Percentiles rank a stretch among this genome's conserved stretches.
These are phyloP conservation scores for Diaporthe aspalathi DNA, from an alignment of 2,329 filamentous ascomycete genomes.

Conservation along the genomic window DNA sequence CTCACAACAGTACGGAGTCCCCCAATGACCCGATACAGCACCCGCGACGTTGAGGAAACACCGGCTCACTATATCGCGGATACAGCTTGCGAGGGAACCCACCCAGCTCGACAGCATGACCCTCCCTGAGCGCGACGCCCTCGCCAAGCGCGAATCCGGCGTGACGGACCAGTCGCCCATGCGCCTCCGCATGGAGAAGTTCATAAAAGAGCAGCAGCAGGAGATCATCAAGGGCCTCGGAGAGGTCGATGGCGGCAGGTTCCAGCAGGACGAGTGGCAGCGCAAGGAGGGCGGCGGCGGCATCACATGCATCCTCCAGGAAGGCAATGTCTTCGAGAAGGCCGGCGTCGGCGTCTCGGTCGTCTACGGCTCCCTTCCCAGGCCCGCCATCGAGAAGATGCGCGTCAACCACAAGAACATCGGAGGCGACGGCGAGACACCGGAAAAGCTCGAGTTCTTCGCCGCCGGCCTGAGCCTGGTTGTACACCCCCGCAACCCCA, in stretches of 20 bases:
- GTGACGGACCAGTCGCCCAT: conserved; percentile 86
- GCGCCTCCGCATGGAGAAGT: conserved; percentile 96
- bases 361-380: conserved; percentile 91
- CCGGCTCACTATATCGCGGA: conserved; percentile 18
- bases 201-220: conserved; percentile 93
- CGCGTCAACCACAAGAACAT: conserved; percentile 93
- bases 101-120: conserved; percentile 70
- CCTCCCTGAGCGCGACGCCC: conserved; percentile 86
- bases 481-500: conserved; percentile 92
- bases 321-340: conserved; percentile 98
- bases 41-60: not conserved
- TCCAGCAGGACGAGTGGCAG: conserved; percentile 87
- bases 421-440: conserved; percentile 67
- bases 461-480: conserved; percentile 94
- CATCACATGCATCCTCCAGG: conserved; percentile 93
- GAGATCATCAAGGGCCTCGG: conserved; percentile 87
- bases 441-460: conserved; percentile 93
- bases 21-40: conserved; percentile 6
- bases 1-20: conserved; percentile 68
- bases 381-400: conserved; percentile 92
- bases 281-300: conserved; percentile 91
- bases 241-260: conserved; percentile 83
- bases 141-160: conserved; percentile 81
- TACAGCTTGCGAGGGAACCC: conserved; percentile 56
- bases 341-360: conserved; percentile 95